These are phyloP conservation scores for Hysterangium stoloniferum DNA, from an alignment of 768 basidiomycete species.

Conservation along the genomic window DNA sequence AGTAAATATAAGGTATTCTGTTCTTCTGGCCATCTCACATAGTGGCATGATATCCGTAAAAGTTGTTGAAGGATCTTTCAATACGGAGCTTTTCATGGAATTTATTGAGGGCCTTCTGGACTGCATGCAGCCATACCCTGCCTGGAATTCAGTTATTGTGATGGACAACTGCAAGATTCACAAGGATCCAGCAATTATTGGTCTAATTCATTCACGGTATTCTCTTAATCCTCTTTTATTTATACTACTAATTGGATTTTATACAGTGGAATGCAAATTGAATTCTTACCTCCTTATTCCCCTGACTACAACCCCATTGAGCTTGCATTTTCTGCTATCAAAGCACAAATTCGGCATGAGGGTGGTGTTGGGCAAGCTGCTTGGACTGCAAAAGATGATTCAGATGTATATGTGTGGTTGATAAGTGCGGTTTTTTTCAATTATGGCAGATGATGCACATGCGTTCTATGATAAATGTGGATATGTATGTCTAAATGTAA, in stretches of 20 bases:
- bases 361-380: constrained; percentile 15
- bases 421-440: constrained; percentile 17
- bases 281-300: constrained; percentile 20
- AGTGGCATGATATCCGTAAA: constrained; percentile 21
- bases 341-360: constrained; percentile 17
- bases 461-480: constrained; percentile 20
- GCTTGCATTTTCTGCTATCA: constrained; percentile 23
- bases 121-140: constrained; percentile 17
- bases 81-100: constrained; percentile 12
- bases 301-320: constrained; percentile 26
- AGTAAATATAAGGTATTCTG: too few relatives aligned
- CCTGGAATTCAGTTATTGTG: constrained; percentile 18
- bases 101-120: constrained; percentile 18
- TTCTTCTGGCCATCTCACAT: constrained; percentile 24
- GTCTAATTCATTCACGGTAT: constrained; percentile 11
- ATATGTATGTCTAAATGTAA: too few relatives aligned
- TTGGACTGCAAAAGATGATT: constrained; percentile 14
- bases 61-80: constrained; percentile 19
- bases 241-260: background rate
- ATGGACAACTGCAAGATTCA: constrained; percentile 23
- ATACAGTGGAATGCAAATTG: constrained; percentile 9
- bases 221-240: background rate
- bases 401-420: constrained; percentile 18
- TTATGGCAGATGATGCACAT: constrained; percentile 16
- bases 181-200: constrained; percentile 14